Conservation (phyloP, 2,329 filamentous ascomycete species). For the Ophiostoma himal-ulmi region DNA sequence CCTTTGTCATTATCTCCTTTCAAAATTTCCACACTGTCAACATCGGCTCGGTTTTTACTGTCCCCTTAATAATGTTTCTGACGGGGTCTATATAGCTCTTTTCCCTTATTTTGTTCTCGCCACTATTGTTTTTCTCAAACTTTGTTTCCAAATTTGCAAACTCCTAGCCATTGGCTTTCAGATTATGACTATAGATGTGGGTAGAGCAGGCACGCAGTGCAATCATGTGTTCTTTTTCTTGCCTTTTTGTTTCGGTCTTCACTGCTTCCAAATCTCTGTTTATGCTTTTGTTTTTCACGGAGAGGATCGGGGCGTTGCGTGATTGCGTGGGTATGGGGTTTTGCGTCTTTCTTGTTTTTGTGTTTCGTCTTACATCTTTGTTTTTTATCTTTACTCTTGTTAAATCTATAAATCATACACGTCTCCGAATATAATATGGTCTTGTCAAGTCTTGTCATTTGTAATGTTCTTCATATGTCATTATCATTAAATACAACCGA, state of each 20-base stretch:
- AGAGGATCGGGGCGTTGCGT: neutral
- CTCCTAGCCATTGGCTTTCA: neutral
- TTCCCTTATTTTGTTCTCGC: neutral
- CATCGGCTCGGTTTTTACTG: neutral
- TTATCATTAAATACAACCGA: slow-evolving; percentile 13
- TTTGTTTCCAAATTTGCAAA: neutral
- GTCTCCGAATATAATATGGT: slow-evolving; percentile 3
- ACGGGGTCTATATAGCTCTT: neutral
- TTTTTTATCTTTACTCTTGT: neutral
- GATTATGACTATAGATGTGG: slow-evolving; percentile 7
- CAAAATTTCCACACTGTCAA: neutral
- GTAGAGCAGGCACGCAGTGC: neutral
- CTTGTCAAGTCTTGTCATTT: neutral
- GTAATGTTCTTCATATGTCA: neutral
- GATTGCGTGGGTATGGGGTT: neutral
- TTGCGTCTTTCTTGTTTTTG: neutral
- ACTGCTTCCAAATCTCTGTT: neutral
- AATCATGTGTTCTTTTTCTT: neutral
- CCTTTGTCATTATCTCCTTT: neutral
- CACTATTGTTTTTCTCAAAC: neutral
- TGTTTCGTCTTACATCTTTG: neutral
- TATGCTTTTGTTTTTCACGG: neutral
- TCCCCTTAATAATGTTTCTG: slow-evolving; percentile 9
- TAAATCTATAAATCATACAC: neutral
- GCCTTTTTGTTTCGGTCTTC: neutral